Evolutionary conservation across 176 grass and related monocot genomes (phyloP), one percentile per base, ranked within the genome.

Genomic region (Pharus latifolius): DNA sequence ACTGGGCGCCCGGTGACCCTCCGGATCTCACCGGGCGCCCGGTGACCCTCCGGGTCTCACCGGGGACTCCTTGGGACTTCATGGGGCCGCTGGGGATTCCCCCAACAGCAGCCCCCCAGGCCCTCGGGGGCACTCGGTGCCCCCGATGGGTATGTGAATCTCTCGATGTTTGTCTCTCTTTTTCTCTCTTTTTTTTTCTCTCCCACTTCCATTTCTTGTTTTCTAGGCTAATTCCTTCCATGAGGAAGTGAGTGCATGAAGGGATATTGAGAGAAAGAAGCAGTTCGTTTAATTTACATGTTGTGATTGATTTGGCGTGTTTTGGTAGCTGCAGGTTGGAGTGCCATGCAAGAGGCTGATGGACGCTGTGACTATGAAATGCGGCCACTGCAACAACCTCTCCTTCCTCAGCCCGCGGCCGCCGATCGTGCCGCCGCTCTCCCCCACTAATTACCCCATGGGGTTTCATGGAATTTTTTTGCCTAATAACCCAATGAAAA

Each of bases 361-460:
- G 89, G 86, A 92, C 60, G 84, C 85, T 22, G 89, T 90, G 34
- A 87, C 88, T 46, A 89, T 97, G 26, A 92, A 92, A 54, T 97
- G 93, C 55, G 93, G 93, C 26, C 86, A 92, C 68, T 97, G 93
- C 86, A 90, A 97, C 74, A 89, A 83, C 54, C 85, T 92, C 60
- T 97, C 86, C 46, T 96, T 76, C 71, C 83, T 85, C 50, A 87
- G 86, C 74, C 86, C 84, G 40, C 66, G 85, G 45, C 40, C 89
- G 58, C 73, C 83, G 24, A 80, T 75, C 80, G 55, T 85, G 78
- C 93, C 79, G 85, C 83, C 84, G 60, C 78, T 90, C 41, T 88
- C 84, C 37, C 67, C 87, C 3, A 59, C 65, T 43, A 86, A 92
- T 58, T 73, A 89, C 45, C 80, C 81, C 58, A 72, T 87, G 59